These are phyloP conservation scores for Helminthosporium solani DNA, from an alignment of 2,329 filamentous ascomycete genomes.

Conservation along the genomic window DNA sequence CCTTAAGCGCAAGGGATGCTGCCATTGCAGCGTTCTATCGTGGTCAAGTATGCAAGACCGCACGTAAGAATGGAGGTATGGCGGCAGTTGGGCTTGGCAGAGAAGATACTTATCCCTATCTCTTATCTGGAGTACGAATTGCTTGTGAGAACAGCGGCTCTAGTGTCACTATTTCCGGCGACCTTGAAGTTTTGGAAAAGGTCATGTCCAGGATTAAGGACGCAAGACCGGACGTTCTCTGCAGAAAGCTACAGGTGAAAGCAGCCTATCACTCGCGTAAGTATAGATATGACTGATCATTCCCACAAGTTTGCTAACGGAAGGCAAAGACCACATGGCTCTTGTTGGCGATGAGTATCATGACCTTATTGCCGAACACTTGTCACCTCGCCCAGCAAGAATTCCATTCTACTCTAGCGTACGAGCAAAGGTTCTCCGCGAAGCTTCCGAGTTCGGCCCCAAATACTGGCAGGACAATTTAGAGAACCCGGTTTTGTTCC, in stretches of 20 bases:
- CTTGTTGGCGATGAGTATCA: no score
- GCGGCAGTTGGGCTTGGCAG: constrained; percentile 1
- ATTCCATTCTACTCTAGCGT: constrained; percentile 9
- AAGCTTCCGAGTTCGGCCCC: background rate
- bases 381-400: no score
- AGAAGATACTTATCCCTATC: background rate
- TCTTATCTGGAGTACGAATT: background rate
- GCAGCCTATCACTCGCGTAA: constrained; percentile 50
- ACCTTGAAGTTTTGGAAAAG: constrained; percentile 38
- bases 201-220: constrained; percentile 2
- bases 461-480: constrained; percentile 12
- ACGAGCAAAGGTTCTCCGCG: background rate
- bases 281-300: no score
- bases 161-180: constrained; percentile 48
- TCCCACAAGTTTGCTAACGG: no score
- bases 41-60: constrained; percentile 6
- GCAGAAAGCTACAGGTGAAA: constrained; percentile 40
- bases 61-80: constrained; percentile 5
- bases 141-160: constrained; percentile 36
- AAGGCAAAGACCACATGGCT: no score
- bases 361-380: no score
- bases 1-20: constrained; percentile 17
- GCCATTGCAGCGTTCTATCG: constrained; percentile 20
- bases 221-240: background rate
- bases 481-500: constrained; percentile 6